Conservation (phyloP, 441 rosid genomes). For the Viola pubescens region DNA sequence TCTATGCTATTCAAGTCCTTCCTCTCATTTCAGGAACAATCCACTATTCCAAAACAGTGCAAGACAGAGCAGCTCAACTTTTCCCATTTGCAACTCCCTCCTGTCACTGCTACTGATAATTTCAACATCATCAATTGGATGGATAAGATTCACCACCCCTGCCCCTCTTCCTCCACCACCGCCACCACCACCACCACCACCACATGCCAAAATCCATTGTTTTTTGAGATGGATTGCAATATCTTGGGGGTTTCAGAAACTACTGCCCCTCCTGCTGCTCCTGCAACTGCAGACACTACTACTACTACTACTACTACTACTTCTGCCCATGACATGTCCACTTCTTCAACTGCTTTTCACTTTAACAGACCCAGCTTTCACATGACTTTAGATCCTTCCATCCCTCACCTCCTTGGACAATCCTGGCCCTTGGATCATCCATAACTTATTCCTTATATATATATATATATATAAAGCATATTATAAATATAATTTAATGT, state of each 20-base stretch:
- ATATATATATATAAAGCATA: background rate
- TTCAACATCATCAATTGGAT: slow-evolving; percentile 28
- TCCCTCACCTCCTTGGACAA: slow-evolving; percentile 28
- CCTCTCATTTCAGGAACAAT: slow-evolving; percentile 41
- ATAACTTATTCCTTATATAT: slow-evolving; percentile 1
- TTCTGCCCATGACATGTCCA: slow-evolving; percentile 30
- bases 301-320: background rate
- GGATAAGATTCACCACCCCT: slow-evolving; percentile 25
- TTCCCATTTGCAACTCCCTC: slow-evolving; percentile 28
- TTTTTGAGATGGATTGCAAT: slow-evolving; percentile 39
- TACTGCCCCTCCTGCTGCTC: background rate
- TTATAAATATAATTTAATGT: background rate
- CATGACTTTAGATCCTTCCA: slow-evolving; percentile 40
- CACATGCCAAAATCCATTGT: slow-evolving; percentile 33
- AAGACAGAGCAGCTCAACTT: slow-evolving; percentile 39
- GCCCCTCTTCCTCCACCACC: slow-evolving; percentile 1
- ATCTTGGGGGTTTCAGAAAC: slow-evolving; percentile 32
- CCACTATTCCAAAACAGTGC: slow-evolving; percentile 39
- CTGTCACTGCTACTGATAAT: slow-evolving; percentile 8
- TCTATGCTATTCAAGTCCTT: slow-evolving; percentile 49
- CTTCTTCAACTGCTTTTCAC: slow-evolving; percentile 36
- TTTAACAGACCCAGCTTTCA: slow-evolving; percentile 37
- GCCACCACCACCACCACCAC: no score
- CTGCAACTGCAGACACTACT: slow-evolving; percentile 14
- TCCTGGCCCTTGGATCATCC: slow-evolving; percentile 37